A percentile compares a stretch with the other conserved stretches of the same genome.
Evolutionary conservation across 192 early-diverging fungal genomes (phyloP).

Genomic region (Coemansia sp.): DNA sequence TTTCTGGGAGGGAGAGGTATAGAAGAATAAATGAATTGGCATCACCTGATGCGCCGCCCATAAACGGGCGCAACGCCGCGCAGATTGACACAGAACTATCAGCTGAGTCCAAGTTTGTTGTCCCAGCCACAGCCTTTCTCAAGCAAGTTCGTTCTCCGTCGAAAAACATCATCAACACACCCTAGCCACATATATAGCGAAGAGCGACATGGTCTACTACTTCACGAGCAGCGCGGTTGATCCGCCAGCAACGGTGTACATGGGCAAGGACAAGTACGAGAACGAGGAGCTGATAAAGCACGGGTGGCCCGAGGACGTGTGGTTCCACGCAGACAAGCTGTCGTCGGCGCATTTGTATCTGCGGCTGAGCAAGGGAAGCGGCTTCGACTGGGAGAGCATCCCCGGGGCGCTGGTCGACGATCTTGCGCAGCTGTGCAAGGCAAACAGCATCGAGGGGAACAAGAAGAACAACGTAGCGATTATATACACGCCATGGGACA

Average conservation of each 20-base stretch:
- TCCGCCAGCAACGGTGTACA: constrained; percentile 83
- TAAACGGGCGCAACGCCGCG: background rate
- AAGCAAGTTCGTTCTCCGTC: too few relatives aligned
- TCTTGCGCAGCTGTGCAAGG: constrained; percentile 93
- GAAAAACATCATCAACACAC: too few relatives aligned
- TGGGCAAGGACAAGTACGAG: constrained; percentile 99
- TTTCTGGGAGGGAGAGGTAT: too few relatives aligned
- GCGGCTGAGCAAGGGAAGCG: constrained; percentile 59
- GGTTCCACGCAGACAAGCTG: constrained; percentile 98
- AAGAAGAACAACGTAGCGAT: constrained; percentile 91
- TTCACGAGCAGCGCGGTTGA: constrained; percentile 69
- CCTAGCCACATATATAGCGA: too few relatives aligned
- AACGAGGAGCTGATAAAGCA: constrained; percentile 96
- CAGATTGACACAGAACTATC: too few relatives aligned
- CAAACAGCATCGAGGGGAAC: constrained; percentile 96
- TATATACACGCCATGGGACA: constrained; percentile 91
- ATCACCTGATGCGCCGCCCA: background rate
- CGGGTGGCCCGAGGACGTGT: constrained; percentile 91
- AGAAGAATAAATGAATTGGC: too few relatives aligned
- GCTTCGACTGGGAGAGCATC: constrained; percentile 82
- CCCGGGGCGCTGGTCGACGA: constrained; percentile 75
- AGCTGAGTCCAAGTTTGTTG: too few relatives aligned
- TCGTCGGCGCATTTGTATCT: constrained; percentile 98
- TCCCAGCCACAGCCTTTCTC: too few relatives aligned
- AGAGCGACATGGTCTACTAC: constrained; percentile 80